Percentiles rank a stretch among this genome's conserved stretches.
phyloP scores from a whole-genome alignment of 2,329 filamentous ascomycete genomes.

The Lasiodiplodia gonubiensis region DNA sequence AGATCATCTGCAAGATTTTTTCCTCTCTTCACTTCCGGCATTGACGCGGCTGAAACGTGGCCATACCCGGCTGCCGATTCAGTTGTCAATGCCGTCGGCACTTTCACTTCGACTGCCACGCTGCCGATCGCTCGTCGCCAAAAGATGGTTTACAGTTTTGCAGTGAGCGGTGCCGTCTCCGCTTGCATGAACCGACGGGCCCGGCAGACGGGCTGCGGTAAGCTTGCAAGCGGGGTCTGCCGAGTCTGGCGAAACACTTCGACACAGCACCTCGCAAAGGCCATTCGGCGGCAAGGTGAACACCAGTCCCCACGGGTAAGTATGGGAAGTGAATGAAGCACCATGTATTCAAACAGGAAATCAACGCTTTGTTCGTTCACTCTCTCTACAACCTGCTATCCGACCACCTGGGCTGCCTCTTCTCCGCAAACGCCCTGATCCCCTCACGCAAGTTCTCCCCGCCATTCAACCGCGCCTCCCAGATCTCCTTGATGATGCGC shows the following conservation, averaged over 20 bases:
- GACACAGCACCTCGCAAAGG: neutral
- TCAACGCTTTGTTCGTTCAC: too few species aligned
- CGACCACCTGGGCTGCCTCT: slow-evolving; percentile 6
- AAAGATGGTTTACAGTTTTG: neutral
- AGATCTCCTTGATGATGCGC: neutral
- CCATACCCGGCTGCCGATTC: neutral
- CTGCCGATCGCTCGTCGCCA: neutral
- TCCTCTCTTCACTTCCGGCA: neutral
- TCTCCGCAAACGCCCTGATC: slow-evolving; percentile 20
- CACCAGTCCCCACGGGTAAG: neutral
- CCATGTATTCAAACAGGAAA: neutral
- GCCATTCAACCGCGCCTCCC: neutral
- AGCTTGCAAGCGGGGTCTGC: neutral
- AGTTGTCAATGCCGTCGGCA: neutral
- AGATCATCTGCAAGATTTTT: neutral
- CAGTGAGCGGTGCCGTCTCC: neutral
- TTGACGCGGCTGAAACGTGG: slow-evolving; percentile 5
- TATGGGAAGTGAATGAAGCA: neutral
- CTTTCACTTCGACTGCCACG: neutral
- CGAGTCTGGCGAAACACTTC: neutral
- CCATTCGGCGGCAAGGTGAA: neutral
- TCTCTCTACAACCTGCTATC: slow-evolving; percentile 5
- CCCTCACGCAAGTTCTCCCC: slow-evolving; percentile 18
- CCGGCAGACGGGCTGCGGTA: neutral
- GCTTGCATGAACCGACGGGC: neutral